Conservation (phyloP, 441 rosid species). For the Erysimum cheiri region DNA sequence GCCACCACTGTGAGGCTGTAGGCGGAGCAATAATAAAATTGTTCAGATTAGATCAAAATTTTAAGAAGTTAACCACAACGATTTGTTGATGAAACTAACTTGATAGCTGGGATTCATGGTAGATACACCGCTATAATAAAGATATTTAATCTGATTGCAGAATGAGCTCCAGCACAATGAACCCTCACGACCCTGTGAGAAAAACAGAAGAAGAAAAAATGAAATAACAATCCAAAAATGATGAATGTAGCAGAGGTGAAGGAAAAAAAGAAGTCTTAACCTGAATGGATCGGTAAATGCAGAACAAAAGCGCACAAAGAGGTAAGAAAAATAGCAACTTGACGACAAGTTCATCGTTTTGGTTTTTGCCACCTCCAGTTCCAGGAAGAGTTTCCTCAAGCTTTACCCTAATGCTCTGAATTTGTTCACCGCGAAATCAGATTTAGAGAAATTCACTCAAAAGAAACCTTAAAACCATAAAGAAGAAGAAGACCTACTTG, state of each 20-base stretch:
- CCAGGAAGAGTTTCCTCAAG: slow-evolving; percentile 93
- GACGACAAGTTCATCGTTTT: slow-evolving; percentile 66
- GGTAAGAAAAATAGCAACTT: slow-evolving; percentile 79
- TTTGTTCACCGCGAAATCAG: slow-evolving; percentile 33
- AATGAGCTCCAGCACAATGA: slow-evolving; percentile 67
- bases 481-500: slow-evolving; percentile 61
- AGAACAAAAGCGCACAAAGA: slow-evolving; percentile 62
- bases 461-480: slow-evolving; percentile 46
- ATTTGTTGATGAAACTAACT: slow-evolving; percentile 49
- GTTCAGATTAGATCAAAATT: background rate
- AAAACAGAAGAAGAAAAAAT: slow-evolving; percentile 28
- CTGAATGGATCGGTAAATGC: slow-evolving; percentile 64
- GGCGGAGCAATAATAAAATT: background rate
- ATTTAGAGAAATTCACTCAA: slow-evolving; percentile 18
- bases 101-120: slow-evolving; percentile 59
- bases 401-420: slow-evolving; percentile 71
- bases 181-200: slow-evolving; percentile 59
- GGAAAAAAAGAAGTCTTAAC: slow-evolving; percentile 45
- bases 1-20: slow-evolving; percentile 53
- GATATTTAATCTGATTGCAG: slow-evolving; percentile 67
- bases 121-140: slow-evolving; percentile 69
- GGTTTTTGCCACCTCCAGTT: slow-evolving; percentile 87
- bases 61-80: background rate
- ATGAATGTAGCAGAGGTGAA: slow-evolving; percentile 24
- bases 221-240: slow-evolving; percentile 5